Evolutionary conservation across 495 filamentous ascomycete species (phyloP), one percentile per base, ranked within the genome.

Genomic region (Melanomma pulvis-pyrius): DNA sequence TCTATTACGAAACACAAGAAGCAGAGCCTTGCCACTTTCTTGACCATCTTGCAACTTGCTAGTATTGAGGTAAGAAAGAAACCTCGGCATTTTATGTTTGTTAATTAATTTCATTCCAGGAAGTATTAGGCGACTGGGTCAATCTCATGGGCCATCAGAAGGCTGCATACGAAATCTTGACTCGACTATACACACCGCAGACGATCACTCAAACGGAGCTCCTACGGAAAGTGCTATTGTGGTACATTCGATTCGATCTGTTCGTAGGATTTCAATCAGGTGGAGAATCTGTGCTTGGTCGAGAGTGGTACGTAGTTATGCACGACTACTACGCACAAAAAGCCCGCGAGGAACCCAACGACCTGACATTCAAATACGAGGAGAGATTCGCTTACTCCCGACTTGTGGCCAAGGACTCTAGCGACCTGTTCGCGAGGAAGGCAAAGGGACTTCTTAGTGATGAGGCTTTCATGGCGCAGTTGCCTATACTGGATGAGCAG

Each of bases 81-180:
- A 30, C 11, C 21, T n/a, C 1, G 17, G n/a, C 7, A 26, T 34
- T 24, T 28, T 25, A 25, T 48, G 50, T 50, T 53, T 32, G 49
- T 56, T 47, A 59, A 60, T 21, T 32, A 60, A n/a, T 57, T 29
- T 13, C 46, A 52, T 34, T 7, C 49, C 71, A 98, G 93, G 94
- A 97, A 78, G 94, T 90, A 70, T 83, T 97, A 59, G 94, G 94
- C 9, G 94, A 98, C 73, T 97, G 91, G 91, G 84, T 92, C 56
- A 97, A 93, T 71, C 81, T 97, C 47, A 85, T 93, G 73, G 89
- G 91, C 32, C 94, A 98, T 76, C 92, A 97, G 75, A 93, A 88
- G 76, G 94, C 93, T 6, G 93, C 94, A 1, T 84, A 90, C 71
- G 84, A 90, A 55, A 83, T 98, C 66, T 80, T 98, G 47, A 89